A percentile compares a stretch with the other conserved stretches of the same genome.
Conservation (phyloP, 1,284 basidiomycete genomes). For the Puccinia hordei region DNA sequence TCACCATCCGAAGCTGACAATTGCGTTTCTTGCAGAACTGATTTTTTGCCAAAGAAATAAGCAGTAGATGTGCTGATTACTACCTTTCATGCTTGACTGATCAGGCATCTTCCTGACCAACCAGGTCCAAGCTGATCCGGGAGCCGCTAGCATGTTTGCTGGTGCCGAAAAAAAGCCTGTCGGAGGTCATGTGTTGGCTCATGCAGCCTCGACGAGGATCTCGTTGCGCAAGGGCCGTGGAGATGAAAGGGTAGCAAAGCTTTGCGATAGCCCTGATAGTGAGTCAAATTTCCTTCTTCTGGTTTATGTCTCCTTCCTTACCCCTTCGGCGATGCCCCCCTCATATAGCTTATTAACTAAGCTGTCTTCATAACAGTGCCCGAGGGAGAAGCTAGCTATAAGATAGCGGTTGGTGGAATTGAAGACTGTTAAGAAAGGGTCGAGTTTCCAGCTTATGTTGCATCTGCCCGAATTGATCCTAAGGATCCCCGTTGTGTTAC, state of each 20-base stretch:
- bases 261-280: conserved; percentile 83
- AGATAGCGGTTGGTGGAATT: conserved; percentile 52
- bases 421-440: conserved; percentile 49
- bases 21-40: not conserved
- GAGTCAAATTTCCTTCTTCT: conserved; percentile 63
- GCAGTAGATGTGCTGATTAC: conserved; percentile 54
- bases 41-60: not conserved
- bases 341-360: not conserved
- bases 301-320: not conserved
- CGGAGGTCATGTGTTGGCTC: conserved; percentile 78
- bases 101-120: conserved; percentile 85
- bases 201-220: conserved; percentile 79
- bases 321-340: not conserved
- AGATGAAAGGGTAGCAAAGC: conserved; percentile 91
- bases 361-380: conserved; percentile 30
- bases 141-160: conserved; percentile 90
- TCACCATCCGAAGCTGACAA: not conserved
- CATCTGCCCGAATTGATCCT: no score
- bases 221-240: conserved; percentile 87
- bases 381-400: conserved; percentile 53
- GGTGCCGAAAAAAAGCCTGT: conserved; percentile 65
- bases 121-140: conserved; percentile 80
- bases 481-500: no score
- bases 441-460: no score
- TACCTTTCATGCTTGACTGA: not conserved